Conservation (phyloP, 139 green algal genomes). For the Tetraselmis chui region DNA sequence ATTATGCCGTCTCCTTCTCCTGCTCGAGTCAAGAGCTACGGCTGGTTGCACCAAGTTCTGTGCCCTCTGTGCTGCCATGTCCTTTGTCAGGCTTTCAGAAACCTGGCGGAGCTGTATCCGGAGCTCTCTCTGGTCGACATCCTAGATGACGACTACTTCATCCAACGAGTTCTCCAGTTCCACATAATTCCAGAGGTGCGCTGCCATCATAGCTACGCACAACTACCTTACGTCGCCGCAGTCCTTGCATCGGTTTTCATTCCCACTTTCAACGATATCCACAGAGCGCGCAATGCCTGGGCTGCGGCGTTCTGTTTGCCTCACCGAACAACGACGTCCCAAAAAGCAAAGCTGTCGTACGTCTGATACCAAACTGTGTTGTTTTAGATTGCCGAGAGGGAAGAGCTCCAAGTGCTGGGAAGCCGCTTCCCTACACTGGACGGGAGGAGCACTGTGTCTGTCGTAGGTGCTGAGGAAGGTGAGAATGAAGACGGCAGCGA, state of each 20-base stretch:
- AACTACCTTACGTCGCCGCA: background rate
- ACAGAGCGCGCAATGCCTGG: background rate
- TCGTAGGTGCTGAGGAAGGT: background rate
- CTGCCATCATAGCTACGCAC: too few relatives aligned
- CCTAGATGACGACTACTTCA: background rate
- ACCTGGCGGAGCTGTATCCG: background rate
- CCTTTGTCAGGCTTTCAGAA: background rate
- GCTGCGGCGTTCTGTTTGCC: too few relatives aligned
- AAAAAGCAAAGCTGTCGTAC: too few relatives aligned
- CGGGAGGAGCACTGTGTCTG: background rate
- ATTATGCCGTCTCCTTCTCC: too few relatives aligned
- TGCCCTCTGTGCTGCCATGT: too few relatives aligned
- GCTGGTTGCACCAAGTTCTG: too few relatives aligned
- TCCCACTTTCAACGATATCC: background rate
- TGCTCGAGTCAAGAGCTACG: too few relatives aligned
- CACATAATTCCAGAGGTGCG: background rate
- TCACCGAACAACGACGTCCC: too few relatives aligned
- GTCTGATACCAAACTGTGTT: too few relatives aligned
- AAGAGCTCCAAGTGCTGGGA: background rate
- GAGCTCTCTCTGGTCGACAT: background rate
- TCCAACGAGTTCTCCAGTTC: background rate
- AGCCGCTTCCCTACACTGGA: background rate
- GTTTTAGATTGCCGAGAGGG: background rate
- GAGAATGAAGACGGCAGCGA: too few relatives aligned
- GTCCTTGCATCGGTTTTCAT: background rate